Percentiles rank a stretch among this genome's conserved stretches.
phyloP scores from a whole-genome alignment of 163 green algal genomes.

The Chlorella variabilis region DNA sequence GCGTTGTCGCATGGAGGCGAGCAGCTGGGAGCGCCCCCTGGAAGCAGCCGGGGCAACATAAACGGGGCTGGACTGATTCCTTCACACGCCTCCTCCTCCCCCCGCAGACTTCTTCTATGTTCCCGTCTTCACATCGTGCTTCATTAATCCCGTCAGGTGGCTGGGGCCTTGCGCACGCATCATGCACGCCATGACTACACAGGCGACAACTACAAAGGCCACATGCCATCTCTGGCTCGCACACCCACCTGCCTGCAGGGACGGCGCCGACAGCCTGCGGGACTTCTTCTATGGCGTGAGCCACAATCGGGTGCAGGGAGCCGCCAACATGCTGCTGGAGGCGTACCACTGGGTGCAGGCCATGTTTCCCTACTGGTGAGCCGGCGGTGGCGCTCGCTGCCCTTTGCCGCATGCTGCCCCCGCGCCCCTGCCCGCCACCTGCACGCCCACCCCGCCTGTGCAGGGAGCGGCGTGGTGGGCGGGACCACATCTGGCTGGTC shows the following conservation, averaged over 20 bases:
- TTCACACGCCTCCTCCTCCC: not conserved
- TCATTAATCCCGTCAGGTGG: constrained; percentile 54
- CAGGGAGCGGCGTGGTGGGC: constrained; percentile 59
- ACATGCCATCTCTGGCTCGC: too few relatives aligned
- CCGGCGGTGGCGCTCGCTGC: constrained; percentile 31
- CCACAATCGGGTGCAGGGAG: not conserved
- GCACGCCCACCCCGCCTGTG: not conserved
- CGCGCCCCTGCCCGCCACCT: not conserved
- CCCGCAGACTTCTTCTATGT: constrained; percentile 83
- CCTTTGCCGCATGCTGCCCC: not conserved
- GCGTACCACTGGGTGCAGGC: constrained; percentile 52
- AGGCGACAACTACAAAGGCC: too few relatives aligned
- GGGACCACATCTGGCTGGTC: constrained; percentile 69
- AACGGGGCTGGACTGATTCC: too few relatives aligned
- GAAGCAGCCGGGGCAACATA: too few relatives aligned
- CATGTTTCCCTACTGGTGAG: constrained; percentile 67
- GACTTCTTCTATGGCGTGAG: constrained; percentile 1
- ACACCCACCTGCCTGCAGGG: not conserved
- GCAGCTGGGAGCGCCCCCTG: too few relatives aligned
- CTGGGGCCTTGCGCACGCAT: too few relatives aligned
- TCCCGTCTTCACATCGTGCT: constrained; percentile 64
- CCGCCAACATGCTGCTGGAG: constrained; percentile 59
- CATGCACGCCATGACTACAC: too few relatives aligned
- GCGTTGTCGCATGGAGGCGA: too few relatives aligned
- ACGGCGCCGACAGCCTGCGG: not conserved